Evolutionary conservation across 2,329 filamentous ascomycete genomes (phyloP), one percentile per base, ranked within the genome.

Genomic region (Cyphellophora attinorum): DNA sequence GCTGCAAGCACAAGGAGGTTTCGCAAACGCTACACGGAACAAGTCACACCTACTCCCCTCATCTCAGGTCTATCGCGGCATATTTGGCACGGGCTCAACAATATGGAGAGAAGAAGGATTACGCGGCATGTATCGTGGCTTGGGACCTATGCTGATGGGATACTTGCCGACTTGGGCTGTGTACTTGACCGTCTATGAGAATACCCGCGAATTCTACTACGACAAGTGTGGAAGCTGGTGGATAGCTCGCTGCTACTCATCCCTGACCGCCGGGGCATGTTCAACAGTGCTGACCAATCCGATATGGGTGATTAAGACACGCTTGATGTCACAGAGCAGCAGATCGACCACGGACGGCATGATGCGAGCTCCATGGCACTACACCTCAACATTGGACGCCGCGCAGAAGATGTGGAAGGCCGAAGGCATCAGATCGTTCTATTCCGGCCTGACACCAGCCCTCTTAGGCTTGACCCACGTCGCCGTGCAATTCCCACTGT

Each of bases 301-400:
- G 1, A 98, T 98, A 41, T 98, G 91, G 91, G 91, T 98, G 23
- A 94, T 98, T 65, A 98, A 98, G 63, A 98, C 91, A 31, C 74
- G 91, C 47, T 74, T 98, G 49, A 96, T 96, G 91, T 94, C 91
- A 23, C 91, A 96, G 64, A 78, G 74, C 46, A 58, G 67, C 23
- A 68, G 64, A 41, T 65, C 72, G 45, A 68, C 61, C 19, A 67
- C 62, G 52, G 54, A 70, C 57, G 54, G 65, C 58, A n/a, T n/a
- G n/a, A 54, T 60, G 54, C 57, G 65, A 60, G 54, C 66, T 54
- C 53, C 65, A 58, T 96, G 88, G 85, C 83, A 95, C 55, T 98
- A 98, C 60, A 75, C 70, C 46, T 85, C 79, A 38, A 96, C 91
- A 2, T 64, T 86, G 35, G 91, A 98, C 61, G 91, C 91, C 3